Evolutionary conservation across 768 basidiomycete genomes (phyloP), one percentile per base, ranked within the genome.

Genomic region (Pisolithus microcarpus): DNA sequence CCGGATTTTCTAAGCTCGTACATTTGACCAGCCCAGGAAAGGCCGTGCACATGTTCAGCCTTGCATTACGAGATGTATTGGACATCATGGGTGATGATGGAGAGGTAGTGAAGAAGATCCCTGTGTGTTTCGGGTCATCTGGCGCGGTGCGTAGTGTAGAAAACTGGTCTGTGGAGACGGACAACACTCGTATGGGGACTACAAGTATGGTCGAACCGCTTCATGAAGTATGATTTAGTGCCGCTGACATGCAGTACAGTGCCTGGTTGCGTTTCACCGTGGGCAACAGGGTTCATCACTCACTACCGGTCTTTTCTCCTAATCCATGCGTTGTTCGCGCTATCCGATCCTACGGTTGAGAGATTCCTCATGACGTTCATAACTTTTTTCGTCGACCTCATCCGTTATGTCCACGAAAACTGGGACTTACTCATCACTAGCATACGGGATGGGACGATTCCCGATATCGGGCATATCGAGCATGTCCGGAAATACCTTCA

Each of bases 241-340:
- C 8, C 30, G 30, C 30, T 9, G 30, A 30, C 30, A 7, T 9
- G 7, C 8, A 30, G 13, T 5, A 34, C 34, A 34, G 34, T 34
- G 11, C 34, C 34, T 13, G 34, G 19, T 57, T 23, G 46, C 58
- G 5, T 46, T 51, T 6, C 52, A 4, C 54, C 53, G 3, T 51
- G 49, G 39, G 56, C 49, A 7, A 49, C 56, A 7, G 38, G 10
- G 31, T 31, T 55, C 39, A 52, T 56, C 13, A 43, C 34, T 3
- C 34, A 57, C 34, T 51, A 56, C 36, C 40, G 31, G 19, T 53
- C 56, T 5, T 58, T 56, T 21, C 39, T 61, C 7, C 23, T 51
- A 23, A 54, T 59, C 11, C 54, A 61, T 4, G 54, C 36, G 4
- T 46, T 62, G 38, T 62, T 62, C 44, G 52, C 42, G 21, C 56